phyloP scores from a whole-genome alignment of 2,329 filamentous ascomycete genomes.

The Fusarium xylarioides region DNA sequence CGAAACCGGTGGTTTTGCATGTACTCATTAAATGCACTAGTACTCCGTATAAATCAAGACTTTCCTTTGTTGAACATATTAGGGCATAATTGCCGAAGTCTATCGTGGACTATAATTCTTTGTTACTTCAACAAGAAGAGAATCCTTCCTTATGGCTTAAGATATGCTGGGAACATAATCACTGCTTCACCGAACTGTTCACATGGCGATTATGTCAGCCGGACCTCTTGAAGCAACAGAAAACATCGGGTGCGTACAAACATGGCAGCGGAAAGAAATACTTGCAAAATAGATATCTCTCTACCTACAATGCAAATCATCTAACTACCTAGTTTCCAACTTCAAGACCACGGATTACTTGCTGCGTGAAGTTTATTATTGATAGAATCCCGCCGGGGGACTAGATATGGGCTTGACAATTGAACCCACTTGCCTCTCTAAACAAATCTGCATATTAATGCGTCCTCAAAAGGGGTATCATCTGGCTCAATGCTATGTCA shows the following conservation, averaged over 20 bases:
- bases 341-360: background rate
- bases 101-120: background rate
- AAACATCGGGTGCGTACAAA: background rate
- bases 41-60: background rate
- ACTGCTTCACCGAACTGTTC: background rate
- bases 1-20: background rate
- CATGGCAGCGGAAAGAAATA: background rate
- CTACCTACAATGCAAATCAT: background rate
- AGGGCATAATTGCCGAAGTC: background rate
- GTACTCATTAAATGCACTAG: background rate
- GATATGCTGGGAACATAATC: background rate
- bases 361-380: background rate
- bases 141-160: background rate
- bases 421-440: background rate
- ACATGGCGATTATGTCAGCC: background rate
- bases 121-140: background rate
- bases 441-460: background rate
- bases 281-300: background rate
- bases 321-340: background rate
- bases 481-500: slow-evolving; percentile 24
- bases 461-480: slow-evolving; percentile 33
- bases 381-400: background rate
- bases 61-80: background rate
- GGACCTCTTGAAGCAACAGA: background rate
- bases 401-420: background rate